Evolutionary conservation across 2,329 filamentous ascomycete genomes (phyloP), one percentile per base, ranked within the genome.

Genomic region (Neocatenulostroma microsporum): DNA sequence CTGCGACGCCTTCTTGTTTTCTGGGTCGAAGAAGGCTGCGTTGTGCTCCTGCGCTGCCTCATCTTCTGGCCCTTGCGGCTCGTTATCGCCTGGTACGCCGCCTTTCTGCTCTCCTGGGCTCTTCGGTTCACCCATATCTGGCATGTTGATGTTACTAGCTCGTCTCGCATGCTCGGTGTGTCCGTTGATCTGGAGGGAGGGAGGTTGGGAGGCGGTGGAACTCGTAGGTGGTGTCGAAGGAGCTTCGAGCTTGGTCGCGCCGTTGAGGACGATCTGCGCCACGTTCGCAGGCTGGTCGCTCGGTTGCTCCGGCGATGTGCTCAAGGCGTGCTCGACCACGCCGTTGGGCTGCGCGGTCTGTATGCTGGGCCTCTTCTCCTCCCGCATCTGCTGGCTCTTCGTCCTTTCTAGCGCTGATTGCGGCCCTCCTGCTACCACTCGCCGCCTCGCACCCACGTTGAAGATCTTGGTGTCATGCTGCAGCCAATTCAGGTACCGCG

Each of bases 401-500:
- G 48, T 55, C 48, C 56, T 57, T 35, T 60, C 55, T 25, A 54
- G 42, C n/a, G n/a, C n/a, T 14, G 47, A 51, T 29, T 56, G 51
- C 8, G 57, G 55, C 18, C 82, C 67, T 19, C 72, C 82, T 28
- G 82, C 84, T 13, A 81, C 85, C 34, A 88, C 76, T 51, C 91
- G 81, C 52, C 91, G 76, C 55, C 87, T 76, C 62, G 94, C 89
- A 42, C 91, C 91, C 24, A 98, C 91, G 54, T 98, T 98, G 76
- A 98, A 98, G 51, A 98, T 95, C 49, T 74, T 76, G 10, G 88
- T 91, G 55, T 94, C 85, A 63, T 98, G 89, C 57, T 98, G 91
- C 55, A 95, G 79, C 91, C 91, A 98, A 33, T 93, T 89, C 34
- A 98, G 68, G 58, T 96, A 98, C 44, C 91, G 77, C 41, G 91